These are phyloP conservation scores for Phoenix roebelenii DNA, from an alignment of 176 grass and related monocot genomes.

Conservation along the genomic window DNA sequence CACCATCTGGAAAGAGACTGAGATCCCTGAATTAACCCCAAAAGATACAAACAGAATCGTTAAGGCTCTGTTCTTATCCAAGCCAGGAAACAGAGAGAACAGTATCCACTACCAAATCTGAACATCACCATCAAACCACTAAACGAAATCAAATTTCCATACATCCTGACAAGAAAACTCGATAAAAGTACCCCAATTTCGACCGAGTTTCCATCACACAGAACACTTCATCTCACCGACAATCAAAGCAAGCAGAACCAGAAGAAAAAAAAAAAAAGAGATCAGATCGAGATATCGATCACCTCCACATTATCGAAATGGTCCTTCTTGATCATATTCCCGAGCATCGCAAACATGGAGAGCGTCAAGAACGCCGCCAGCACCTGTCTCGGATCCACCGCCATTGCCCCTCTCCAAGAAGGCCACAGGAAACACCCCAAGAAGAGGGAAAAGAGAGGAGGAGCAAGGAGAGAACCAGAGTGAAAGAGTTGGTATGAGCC, in stretches of 20 bases:
- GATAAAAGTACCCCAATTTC: no score
- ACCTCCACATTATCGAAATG: conserved; percentile 51
- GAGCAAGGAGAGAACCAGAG: background rate
- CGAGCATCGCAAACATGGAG: conserved; percentile 90
- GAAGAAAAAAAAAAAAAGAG: background rate
- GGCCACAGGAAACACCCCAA: background rate
- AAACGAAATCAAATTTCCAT: no score
- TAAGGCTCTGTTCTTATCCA: no score
- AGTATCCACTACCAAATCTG: no score
- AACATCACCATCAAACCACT: no score
- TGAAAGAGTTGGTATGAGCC: background rate
- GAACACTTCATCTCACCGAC: background rate
- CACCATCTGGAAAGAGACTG: no score
- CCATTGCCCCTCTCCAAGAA: conserved; percentile 18
- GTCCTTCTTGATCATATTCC: conserved; percentile 77
- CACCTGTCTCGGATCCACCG: conserved; percentile 69
- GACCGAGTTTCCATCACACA: no score
- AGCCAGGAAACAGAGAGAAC: no score
- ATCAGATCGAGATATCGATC: background rate
- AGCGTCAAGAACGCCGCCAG: conserved; percentile 63
- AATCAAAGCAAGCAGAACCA: background rate
- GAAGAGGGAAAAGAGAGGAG: background rate
- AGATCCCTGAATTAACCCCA: no score
- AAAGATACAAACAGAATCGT: no score
- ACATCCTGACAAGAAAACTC: no score